Conservation (phyloP, 805 yeast species). For the Kazachstania africana region DNA sequence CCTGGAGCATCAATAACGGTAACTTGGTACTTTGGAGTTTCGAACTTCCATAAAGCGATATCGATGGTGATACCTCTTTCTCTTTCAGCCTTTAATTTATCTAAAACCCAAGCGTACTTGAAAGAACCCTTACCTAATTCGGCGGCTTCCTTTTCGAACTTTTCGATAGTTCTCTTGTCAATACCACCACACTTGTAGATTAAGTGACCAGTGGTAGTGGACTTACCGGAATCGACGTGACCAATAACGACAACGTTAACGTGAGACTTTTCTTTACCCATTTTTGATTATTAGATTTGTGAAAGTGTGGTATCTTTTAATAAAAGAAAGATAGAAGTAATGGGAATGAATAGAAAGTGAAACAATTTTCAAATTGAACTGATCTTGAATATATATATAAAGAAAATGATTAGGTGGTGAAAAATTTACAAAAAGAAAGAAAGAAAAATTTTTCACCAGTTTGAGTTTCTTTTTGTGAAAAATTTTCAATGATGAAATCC, state of each 20-base stretch:
- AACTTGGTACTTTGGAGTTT: constrained; percentile 70
- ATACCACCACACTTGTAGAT: constrained; percentile 99
- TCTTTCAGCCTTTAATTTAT: constrained; percentile 91
- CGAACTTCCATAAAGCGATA: constrained; percentile 87
- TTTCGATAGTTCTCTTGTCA: constrained; percentile 97
- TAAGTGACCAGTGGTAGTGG: constrained; percentile 99
- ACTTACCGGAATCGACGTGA: constrained; percentile 99
- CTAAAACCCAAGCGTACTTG: constrained; percentile 96
- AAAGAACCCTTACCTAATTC: constrained; percentile 95
- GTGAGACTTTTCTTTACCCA: constrained; percentile 95
- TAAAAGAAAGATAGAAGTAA: constrained; percentile 1
- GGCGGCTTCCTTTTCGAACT: constrained; percentile 96
- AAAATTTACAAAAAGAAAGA: too few relatives aligned
- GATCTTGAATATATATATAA: too few relatives aligned
- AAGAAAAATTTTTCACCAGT: too few relatives aligned
- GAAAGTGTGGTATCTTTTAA: constrained; percentile 1
- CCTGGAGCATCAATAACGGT: constrained; percentile 94
- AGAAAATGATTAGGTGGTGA: too few relatives aligned
- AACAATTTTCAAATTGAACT: too few relatives aligned
- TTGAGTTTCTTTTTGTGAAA: too few relatives aligned
- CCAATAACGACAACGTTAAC: constrained; percentile 99
- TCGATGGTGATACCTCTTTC: constrained; percentile 96
- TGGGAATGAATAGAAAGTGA: background rate
- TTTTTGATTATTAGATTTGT: constrained; percentile 11
- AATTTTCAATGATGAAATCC: too few relatives aligned